These are phyloP conservation scores for Hypseocharis bilobata DNA, from an alignment of 441 rosid species.

Conservation along the genomic window DNA sequence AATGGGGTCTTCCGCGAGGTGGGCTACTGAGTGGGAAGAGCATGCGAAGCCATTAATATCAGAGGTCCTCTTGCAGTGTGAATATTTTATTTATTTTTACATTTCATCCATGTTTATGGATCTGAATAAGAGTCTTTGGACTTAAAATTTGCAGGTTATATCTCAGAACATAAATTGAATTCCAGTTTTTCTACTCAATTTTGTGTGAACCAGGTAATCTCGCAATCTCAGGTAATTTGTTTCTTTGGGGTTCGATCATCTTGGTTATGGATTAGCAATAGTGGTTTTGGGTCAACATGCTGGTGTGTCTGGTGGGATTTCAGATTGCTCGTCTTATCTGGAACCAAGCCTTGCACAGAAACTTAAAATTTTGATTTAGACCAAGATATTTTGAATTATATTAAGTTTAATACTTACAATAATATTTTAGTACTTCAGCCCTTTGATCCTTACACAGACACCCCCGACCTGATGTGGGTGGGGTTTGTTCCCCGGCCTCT, in stretches of 20 bases:
- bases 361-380: too few relatives aligned
- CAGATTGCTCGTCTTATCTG: not conserved
- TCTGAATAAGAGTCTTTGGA: not conserved
- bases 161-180: constrained; percentile 8
- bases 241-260: not conserved
- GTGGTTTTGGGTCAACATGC: not conserved
- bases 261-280: too few relatives aligned
- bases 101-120: not conserved
- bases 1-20: constrained; percentile 60
- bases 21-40: constrained; percentile 87
- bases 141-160: constrained; percentile 17
- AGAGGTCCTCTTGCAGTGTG: constrained; percentile 29
- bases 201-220: not conserved
- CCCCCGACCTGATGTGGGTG: not conserved
- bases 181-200: not conserved
- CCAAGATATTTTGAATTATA: not conserved
- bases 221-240: not conserved
- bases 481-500: too few relatives aligned
- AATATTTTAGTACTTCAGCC: not conserved
- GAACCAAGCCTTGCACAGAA: not conserved
- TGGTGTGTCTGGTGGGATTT: not conserved
- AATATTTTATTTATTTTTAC: not conserved
- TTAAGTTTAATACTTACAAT: not conserved
- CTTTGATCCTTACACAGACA: not conserved
- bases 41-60: constrained; percentile 68